Base-by-base conservation (phyloP, 2,329 filamentous ascomycete species). In the Calycina herbarum region DNA sequence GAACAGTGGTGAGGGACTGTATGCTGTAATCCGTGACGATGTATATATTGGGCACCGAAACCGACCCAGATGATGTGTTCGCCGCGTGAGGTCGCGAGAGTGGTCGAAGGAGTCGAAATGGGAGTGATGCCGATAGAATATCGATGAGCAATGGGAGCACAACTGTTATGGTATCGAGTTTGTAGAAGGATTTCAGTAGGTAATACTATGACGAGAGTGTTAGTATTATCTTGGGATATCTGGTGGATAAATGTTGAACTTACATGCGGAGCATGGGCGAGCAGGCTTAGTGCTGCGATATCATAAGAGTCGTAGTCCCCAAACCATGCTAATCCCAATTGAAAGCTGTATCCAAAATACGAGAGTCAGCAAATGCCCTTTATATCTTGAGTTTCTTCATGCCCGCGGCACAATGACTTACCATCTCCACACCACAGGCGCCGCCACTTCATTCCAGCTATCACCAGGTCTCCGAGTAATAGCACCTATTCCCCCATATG, bases 181-280 rank as follows among this genome's bases (percentile, higher is more conserved):
- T 79, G 83, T 96, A 97, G 81, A 96, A 97, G 62, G 87, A 87
- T 35, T 83, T 82, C 33, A 96, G 82, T 56, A 97, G 87, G 75
- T 91, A 91, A 68, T 90, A 86, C 86, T 89, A 70, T 57, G 42
- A 8, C 38, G 15, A 31, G 24, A 40, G 17, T 5, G 29, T 62
- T 31, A 62, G 61, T 48, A 24, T 48, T 8, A 2, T 11, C n/a
- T 20, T 48, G 13, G 31, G 24, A 45, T 27, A 29, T 6, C 20
- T 24, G n/a, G 15, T 5, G 20, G 20, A 57, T n/a, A n/a, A 56
- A 11, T 5, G 29, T 62, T 60, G 20, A 38, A 69, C 85, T 78
- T 76, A 89, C 86, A 72, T 87, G 86, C 56, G 94, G 94, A 24
- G 90, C 85, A 78, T 93, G 88, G 64, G 89, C 89, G 54, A 97